Evolutionary conservation across 1,139 yeast species (phyloP), one percentile per base, ranked within the genome.

Genomic region (Spencermartinsiella ligniputridi): DNA sequence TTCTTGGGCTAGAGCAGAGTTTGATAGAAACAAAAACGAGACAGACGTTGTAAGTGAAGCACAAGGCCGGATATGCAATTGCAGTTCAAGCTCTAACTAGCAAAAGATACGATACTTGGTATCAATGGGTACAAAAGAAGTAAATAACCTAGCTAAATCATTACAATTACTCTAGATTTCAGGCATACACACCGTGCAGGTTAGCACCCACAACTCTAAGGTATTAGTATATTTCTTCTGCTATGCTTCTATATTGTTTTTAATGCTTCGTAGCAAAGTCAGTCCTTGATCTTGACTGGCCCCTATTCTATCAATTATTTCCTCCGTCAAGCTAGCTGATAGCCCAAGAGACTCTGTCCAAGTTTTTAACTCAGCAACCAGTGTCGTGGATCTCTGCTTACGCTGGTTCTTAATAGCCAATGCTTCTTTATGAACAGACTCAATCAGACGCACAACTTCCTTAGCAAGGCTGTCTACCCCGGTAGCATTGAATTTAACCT

Each of bases 1-100:
- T 3, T 40, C 45, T 3, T 66, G 67, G 66, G 70, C 70, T 9
- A 52, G 69, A 8, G 46, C 57, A 2, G 70, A 66, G 45, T 66
- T 66, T 45, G 58, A 56, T 3, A 49, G 53, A 11, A 57, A 64
- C 48, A 47, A 53, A 37, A 37, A 54, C 21, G 67, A 56, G 38
- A 53, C 59, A 0, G 68, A 66, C 42, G 51, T 53, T 5, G 55
- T 27, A 15, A 27, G 32, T 27, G 32, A 5, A 27, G 4, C 15
- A 8, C 6, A 5, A 48, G 39, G 40, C 55, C 42, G 15, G 15
- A 12, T n/a, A 16, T 1, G 20, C 11, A 8, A 15, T n/a, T 22
- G 12, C 4, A 19, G 11, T 37, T 18, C 45, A 53, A 27, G 6
- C 5, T 8, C 8, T n/a, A 27, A 8, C 13, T 15, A 27, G 32